phyloP scores from a whole-genome alignment of 2,329 filamentous ascomycete species.

The Paecilomyces fulvus region DNA sequence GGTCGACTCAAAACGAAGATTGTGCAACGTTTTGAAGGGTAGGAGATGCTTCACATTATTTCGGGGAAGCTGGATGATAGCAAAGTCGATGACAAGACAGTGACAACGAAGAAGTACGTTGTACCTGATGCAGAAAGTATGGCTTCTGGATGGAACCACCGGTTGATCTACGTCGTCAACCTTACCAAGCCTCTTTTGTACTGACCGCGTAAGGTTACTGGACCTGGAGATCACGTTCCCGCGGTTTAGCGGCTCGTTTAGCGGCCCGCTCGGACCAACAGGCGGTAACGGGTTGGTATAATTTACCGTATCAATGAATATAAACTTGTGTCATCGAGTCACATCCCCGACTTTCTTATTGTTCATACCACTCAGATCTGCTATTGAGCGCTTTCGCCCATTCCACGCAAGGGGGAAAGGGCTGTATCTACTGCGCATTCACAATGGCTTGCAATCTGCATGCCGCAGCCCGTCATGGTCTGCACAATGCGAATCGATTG shows the following conservation, averaged over 20 bases:
- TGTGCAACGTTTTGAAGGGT: neutral
- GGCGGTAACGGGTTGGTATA: neutral
- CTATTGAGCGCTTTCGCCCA: neutral
- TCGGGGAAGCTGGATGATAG: neutral
- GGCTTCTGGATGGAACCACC: neutral
- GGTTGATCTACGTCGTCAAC: neutral
- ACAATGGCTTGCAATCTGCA: conserved; percentile 8
- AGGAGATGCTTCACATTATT: neutral
- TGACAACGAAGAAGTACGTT: neutral
- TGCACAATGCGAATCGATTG: conserved; percentile 12
- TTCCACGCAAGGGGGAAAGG: neutral
- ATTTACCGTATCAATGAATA: neutral
- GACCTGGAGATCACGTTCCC: conserved; percentile 4
- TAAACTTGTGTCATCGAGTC: neutral
- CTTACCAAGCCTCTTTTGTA: neutral
- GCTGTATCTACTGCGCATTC: neutral
- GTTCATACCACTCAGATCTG: neutral
- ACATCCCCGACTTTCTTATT: neutral
- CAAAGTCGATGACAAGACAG: neutral
- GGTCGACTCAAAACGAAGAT: conserved; percentile 1
- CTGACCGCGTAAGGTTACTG: neutral
- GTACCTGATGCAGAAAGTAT: neutral
- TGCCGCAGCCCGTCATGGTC: conserved; percentile 5
- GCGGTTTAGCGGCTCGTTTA: neutral
- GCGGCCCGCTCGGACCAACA: neutral